Evolutionary conservation across 129 eudicot species (phyloP).

Genomic region (Chrysanthemum lavandulifolium): DNA sequence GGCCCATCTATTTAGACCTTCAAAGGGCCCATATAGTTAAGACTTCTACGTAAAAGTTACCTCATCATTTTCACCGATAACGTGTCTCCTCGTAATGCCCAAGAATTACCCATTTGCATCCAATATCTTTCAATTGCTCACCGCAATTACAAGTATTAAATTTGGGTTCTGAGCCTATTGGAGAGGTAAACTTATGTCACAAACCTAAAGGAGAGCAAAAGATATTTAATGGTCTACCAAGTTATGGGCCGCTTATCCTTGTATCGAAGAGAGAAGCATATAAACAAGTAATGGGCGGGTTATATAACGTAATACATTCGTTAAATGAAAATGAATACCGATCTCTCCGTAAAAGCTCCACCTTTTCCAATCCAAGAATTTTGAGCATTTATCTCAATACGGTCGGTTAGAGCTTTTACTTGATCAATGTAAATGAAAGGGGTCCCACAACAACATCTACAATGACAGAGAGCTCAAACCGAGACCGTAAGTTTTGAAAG

Average conservation of each 20-base stretch:
- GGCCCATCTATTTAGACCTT: background rate
- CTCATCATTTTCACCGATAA: slow-evolving; percentile 81
- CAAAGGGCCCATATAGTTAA: background rate
- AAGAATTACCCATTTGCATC: slow-evolving; percentile 97
- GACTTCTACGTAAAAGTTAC: slow-evolving; percentile 28
- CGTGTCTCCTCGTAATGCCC: slow-evolving; percentile 95
- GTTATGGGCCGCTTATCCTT: background rate
- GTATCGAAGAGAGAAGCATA: background rate
- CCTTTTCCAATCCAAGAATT: slow-evolving; percentile 99
- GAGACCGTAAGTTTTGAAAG: slow-evolving; percentile 9
- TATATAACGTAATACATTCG: background rate
- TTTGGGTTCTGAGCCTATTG: slow-evolving; percentile 1
- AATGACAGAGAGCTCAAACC: background rate
- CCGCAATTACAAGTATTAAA: slow-evolving; percentile 35
- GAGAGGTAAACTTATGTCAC: slow-evolving; percentile 18
- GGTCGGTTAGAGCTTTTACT: slow-evolving; percentile 77
- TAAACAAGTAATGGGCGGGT: background rate
- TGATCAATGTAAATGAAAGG: slow-evolving; percentile 94
- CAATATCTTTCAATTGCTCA: slow-evolving; percentile 88
- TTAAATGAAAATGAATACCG: slow-evolving; percentile 43
- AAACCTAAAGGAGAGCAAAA: background rate
- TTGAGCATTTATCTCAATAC: slow-evolving; percentile 89
- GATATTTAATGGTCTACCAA: background rate
- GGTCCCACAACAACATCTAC: slow-evolving; percentile 96
- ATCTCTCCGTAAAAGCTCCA: slow-evolving; percentile 99